Base-by-base conservation (phyloP, 2,329 filamentous ascomycete genomes). In the Penicillium oxalicum region DNA sequence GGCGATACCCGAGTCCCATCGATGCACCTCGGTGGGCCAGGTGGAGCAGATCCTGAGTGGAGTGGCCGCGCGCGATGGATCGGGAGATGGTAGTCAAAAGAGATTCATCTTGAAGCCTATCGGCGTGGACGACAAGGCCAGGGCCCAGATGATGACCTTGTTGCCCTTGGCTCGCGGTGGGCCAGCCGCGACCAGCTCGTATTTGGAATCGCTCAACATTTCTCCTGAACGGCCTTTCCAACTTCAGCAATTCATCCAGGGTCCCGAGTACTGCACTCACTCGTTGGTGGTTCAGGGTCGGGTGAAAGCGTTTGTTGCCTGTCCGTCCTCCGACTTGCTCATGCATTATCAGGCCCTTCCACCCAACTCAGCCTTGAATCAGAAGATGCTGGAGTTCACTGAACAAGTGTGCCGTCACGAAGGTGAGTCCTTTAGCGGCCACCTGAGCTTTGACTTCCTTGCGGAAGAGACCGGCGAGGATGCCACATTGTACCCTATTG, bases 61-160 rank as follows among this genome's bases (percentile, higher is more conserved):
- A 5, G 13, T 11, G 11, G 3, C 13, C 37, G 12, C 37, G 12
- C 9, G 11, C 37, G 37, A 39, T 26, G 37, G 12, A 4, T 11
- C 11, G 1, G 7, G 13, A 18, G 26, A 26, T 3, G 4, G 26
- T 5, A 4, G 24, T 24, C 13, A 26, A 8, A 44, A 28, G 27
- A n/a, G 32, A 32, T 44, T 44, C 42, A 44, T 44, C 26, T 13
- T 44, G 33, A 44, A 44, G 28, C 42, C 42, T n/a, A 44, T 44
- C 33, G 42, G 42, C 4, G 32, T 44, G 42, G 42, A 44, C n/a
- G 32, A 44, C 26, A 44, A 12, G 35, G 42, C 42, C 29, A 44
- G 42, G 42, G 32, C 13, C 7, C 42, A 44, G 24, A 44, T 44
- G 42, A 44, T 44, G 42, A 44, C 42, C n/a, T 27, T 44, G 13